Evolutionary conservation across 2,329 filamentous ascomycete species (phyloP), one percentile per base, ranked within the genome.

Genomic region (Phialocephala sp.): DNA sequence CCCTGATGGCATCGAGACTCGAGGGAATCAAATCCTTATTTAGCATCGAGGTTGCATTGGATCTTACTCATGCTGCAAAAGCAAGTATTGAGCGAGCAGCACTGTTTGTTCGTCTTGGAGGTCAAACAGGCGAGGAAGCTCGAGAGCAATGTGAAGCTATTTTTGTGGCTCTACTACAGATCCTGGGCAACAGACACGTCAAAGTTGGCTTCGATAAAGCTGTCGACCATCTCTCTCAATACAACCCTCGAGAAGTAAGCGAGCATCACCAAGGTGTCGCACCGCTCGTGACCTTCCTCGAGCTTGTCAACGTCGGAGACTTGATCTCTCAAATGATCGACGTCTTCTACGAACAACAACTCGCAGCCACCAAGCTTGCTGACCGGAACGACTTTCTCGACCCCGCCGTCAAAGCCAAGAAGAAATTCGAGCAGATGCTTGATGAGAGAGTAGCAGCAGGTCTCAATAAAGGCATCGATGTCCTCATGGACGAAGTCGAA

Each of bases 291-390:
- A 97, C 92, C 0, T 99, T 99, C 74, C 88, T 99, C 67, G 95
- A 99, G 79, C 86, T 99, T 35, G 95, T 99, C 77, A 99, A 99
- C 76, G 94, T 99, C 0, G 95, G 95, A 65, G 95, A 99, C 77
- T 84, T 99, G 65, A 99, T 99, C 72, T 93, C 96, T 66, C 95
- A 99, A 78, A 99, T 99, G 95, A 88, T 99, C 65, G 95, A 99
- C 76, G 93, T 99, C 39, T 99, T 99, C 77, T 99, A 97, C 79
- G 91, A 97, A 76, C 95, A 98, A 79, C 95, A 99, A 80, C 86
- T 99, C 35, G 88, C 93, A 6, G 86, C 88, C 0, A 87, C 91
- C 15, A 91, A 91, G 73, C 89, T 99, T 61, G 91, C 91, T 1
- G 94, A 98, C 76, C 89, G 91, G 52, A 96, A 97, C 76, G 95